Evolutionary conservation across 441 rosid species (phyloP), one percentile per base, ranked within the genome.

Genomic region (Melastoma candidum): DNA sequence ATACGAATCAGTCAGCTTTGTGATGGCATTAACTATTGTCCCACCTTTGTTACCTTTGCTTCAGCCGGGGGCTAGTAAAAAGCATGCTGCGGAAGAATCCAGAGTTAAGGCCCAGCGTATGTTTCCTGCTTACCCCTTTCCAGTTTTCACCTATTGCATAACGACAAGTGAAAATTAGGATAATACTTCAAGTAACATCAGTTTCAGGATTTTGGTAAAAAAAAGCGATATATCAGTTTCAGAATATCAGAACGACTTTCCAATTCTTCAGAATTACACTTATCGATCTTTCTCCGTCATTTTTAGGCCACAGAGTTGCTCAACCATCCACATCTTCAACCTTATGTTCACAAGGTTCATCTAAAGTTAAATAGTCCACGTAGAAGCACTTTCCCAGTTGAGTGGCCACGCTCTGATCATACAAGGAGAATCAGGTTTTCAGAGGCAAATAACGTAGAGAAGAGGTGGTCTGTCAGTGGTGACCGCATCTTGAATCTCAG

Each of bases 11-110:
- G 22, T 4, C 17, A 43, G 36, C 0, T 11, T 25, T 17, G 12
- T 5, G 43, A 11, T 26, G 47, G 12, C 45, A 45, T 22, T 3
- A 4, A 11, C 46, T 12, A 56, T 48, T 44, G 6, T 32, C 10
- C 54, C 44, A 51, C 51, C 39, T 48, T 24, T 44, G 62, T 66
- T 24, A 45, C 51, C 44, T 22, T 46, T 56, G 46, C 52, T 64
- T 49, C 79, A 83, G 90, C 58, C 86, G 90, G 36, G 86, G 86
- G 41, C 84, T 83, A 48, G 60, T 80, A 53, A 83, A 80, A 68
- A 76, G 84, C 61, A 74, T 83, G 90, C 59, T 83, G 70, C 77
- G 90, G 61, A 83, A 83, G 66, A 83, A 78, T 63, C 90, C 84
- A 27, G 83, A 83, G 73, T 79, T 83, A 48, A 78, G 83, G 59